Evolutionary conservation across 2,329 filamentous ascomycete species (phyloP), one percentile per base, ranked within the genome.

Genomic region (Pleoardoris graminearum): DNA sequence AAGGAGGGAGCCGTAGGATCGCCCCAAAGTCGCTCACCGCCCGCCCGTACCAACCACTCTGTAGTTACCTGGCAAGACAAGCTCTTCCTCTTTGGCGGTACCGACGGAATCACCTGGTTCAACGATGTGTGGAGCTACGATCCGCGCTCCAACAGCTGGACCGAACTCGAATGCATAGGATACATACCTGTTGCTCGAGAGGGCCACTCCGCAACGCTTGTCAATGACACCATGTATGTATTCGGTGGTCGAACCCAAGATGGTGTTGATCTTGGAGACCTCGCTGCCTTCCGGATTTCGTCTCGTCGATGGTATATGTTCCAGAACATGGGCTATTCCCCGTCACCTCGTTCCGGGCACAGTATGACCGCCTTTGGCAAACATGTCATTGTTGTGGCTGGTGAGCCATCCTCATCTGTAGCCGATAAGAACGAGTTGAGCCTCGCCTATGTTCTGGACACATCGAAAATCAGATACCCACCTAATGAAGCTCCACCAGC

Each of bases 81-180:
- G 75, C 84, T 99, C 71, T 99, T 93, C 69, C 79, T 99, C 87
- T 99, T 99, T 71, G 94, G 94, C 63, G 94, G 94, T 57, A 99
- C 94, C 1, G 96, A 99, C 70, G 94, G 94, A 35, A 85, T 92
- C 50, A 86, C 90, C 66, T 99, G 94, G 95, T 99, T 97, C 78
- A 99, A 97, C 72, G 94, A 99, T 70, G 94, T 99, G 42, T 99
- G 94, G 94, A 90, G 87, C 47, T 99, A 94, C 71, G 93, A 97
- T 66, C 89, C 92, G 7, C 81, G 85, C 50, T 78, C 83, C 39
- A 97, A 97, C 72, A 78, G 82, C 50, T 99, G 94, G 94, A 78
- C 85, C 8, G 88, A 95, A 70, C 81, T 96, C 50, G 93, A 97
- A 68, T 99, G 94, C 71, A 97, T 97, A 66, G 94, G 94, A 30